phyloP scores from a whole-genome alignment of 371 early-diverging fungal species.

The Mucor irregularis region DNA sequence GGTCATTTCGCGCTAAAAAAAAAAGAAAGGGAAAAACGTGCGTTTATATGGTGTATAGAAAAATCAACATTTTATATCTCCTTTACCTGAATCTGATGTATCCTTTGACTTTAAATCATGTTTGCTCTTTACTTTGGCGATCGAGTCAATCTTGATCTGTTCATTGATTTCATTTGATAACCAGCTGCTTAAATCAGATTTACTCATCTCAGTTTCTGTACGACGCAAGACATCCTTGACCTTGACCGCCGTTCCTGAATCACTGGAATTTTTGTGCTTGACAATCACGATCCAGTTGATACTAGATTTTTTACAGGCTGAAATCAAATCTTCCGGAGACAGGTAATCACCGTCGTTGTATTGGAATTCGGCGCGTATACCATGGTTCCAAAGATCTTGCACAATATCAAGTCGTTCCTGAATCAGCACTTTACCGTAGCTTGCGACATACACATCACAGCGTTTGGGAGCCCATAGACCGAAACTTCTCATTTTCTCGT shows the following conservation, averaged over 20 bases:
- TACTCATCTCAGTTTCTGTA: constrained; percentile 62
- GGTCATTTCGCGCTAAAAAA: constrained; percentile 29
- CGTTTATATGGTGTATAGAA: not conserved
- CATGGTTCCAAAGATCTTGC: constrained; percentile 72
- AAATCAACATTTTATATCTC: not conserved
- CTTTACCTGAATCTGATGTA: constrained; percentile 41
- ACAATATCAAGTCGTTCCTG: constrained; percentile 74
- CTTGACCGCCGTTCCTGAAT: constrained; percentile 56
- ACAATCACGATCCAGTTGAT: constrained; percentile 83
- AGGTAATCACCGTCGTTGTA: constrained; percentile 73
- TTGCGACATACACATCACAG: constrained; percentile 81
- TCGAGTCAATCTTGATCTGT: constrained; percentile 58
- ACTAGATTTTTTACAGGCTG: constrained; percentile 66
- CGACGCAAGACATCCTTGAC: constrained; percentile 71
- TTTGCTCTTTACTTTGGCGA: constrained; percentile 52
- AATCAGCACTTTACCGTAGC: constrained; percentile 72
- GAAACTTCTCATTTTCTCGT: constrained; percentile 61
- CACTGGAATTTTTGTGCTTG: constrained; percentile 53
- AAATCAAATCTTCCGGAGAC: constrained; percentile 65
- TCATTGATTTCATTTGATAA: constrained; percentile 70
- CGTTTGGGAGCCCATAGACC: constrained; percentile 65
- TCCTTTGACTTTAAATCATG: constrained; percentile 59
- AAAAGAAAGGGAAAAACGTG: not conserved
- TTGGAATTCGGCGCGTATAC: constrained; percentile 75
- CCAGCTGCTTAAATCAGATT: constrained; percentile 57